phyloP scores from a whole-genome alignment of 495 filamentous ascomycete species.

The Neurospora intermedia region DNA sequence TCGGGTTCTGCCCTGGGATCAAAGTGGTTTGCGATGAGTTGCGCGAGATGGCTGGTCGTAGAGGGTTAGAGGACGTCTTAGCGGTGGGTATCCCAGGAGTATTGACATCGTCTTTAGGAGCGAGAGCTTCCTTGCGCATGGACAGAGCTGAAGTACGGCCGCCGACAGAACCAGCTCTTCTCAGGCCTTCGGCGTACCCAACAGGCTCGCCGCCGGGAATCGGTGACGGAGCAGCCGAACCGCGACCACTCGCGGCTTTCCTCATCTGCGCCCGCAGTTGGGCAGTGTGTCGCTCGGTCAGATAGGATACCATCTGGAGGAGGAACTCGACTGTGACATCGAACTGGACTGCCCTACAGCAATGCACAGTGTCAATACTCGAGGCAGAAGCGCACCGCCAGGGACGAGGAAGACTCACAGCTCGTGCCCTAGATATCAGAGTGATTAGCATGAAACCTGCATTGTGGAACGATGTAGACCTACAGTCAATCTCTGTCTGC shows the following conservation, averaged over 20 bases:
- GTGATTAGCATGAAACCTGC: neutral
- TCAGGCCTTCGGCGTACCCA: conserved; percentile 43
- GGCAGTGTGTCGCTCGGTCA: conserved; percentile 82
- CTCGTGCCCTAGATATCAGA: conserved; percentile 54
- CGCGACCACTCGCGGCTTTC: conserved; percentile 44
- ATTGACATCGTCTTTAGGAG: conserved; percentile 37
- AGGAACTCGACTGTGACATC: conserved; percentile 76
- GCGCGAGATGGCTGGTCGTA: conserved; percentile 36
- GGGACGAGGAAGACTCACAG: conserved; percentile 44
- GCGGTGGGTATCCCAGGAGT: conserved; percentile 23
- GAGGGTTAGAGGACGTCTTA: conserved; percentile 16
- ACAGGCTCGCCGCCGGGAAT: conserved; percentile 38
- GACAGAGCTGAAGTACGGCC: conserved; percentile 52
- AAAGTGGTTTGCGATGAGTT: conserved; percentile 51
- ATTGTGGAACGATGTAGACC: conserved; percentile 16
- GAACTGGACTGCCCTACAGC: conserved; percentile 33
- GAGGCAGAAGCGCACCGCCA: neutral
- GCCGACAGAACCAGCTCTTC: conserved; percentile 47
- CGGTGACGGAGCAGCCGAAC: conserved; percentile 40
- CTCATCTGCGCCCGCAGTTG: conserved; percentile 85
- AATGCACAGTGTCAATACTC: conserved; percentile 14
- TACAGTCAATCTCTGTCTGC: conserved; percentile 75
- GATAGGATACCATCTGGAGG: conserved; percentile 88
- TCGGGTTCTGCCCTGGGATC: conserved; percentile 28
- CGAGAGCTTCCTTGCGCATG: conserved; percentile 50